Base-by-base conservation (phyloP, 768 basidiomycete species). In the Pleurotus sapidus region DNA sequence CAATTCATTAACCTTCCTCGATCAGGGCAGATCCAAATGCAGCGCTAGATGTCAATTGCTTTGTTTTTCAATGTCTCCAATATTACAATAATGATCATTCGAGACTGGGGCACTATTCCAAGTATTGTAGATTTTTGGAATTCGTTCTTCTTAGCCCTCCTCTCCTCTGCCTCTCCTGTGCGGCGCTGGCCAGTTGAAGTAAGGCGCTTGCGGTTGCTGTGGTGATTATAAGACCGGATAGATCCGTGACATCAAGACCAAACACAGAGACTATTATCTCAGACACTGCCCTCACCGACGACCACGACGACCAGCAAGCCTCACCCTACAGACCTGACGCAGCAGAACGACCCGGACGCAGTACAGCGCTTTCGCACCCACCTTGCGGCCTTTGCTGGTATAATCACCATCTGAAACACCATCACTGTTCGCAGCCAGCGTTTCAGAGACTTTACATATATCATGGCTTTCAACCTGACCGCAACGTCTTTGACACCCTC, bases 401-500 rank as follows among this genome's bases (percentile, higher is more conserved):
- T 15, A 34, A 49, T 49, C 48, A 49, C 48, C 15, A 34, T 34
- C 23, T 49, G n/a, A 49, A 34, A 34, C 30, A 11, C 30, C 30
- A 34, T 34, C 30, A 34, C 30, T 34, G 30, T 34, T 34, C 30
- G 30, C 30, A 27, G 34, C 27, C 49, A 30, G 20, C 46, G 46
- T 24, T 34, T 51, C 20, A 40, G 15, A 17, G 17, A 51, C 23
- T n/a, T 51, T 40, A 38, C 17, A 37, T 51, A 30, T 40, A 18
- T 18, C 39, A 53, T 56, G 55, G 55, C 55, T 17, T 56, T 46
- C 46, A 46, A 56, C 55, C 55, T 76, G 30, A 66, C 76, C 25
- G 60, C 84, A 18, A 71, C 81, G 42, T 88, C 87, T 53, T 73
- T 92, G 59, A 91, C 87, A 0, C 91, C 91, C 54, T 84, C 87